These are phyloP conservation scores for Ustilago esculenta DNA, from an alignment of 1,284 basidiomycete species.

Conservation along the genomic window DNA sequence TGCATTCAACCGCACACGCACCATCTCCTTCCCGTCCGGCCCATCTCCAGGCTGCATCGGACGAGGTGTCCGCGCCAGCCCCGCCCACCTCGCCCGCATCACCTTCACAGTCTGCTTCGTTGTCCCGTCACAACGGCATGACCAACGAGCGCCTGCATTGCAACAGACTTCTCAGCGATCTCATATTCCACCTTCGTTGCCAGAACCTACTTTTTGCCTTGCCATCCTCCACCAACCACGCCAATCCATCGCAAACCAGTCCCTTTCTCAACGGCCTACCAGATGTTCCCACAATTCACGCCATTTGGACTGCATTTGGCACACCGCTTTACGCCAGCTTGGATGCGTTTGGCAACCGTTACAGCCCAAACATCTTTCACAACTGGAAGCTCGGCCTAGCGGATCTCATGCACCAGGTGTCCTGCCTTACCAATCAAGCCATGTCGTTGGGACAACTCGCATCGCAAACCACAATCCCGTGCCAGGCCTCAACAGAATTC, in stretches of 20 bases:
- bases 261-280: constrained; percentile 8
- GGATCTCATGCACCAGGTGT: constrained; percentile 38
- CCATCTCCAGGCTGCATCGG: no score
- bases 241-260: not conserved
- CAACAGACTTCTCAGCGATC: constrained; percentile 28
- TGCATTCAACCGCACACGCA: not conserved
- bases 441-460: not conserved
- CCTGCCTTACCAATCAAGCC: constrained; percentile 13
- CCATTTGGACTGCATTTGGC: constrained; percentile 23
- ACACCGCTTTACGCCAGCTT: constrained; percentile 26
- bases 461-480: not conserved
- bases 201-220: constrained; percentile 19
- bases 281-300: constrained; percentile 24
- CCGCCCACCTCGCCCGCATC: constrained; percentile 4
- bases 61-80: no score
- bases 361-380: constrained; percentile 37
- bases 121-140: not conserved
- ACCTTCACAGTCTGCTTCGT: constrained; percentile 2
- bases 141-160: constrained; percentile 25
- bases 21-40: no score
- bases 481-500: no score
- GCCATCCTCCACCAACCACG: not conserved
- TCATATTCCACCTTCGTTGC: constrained; percentile 31
- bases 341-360: constrained; percentile 23
- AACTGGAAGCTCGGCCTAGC: constrained; percentile 36